Base-by-base conservation (phyloP, 306 rosid genomes). In the Ceratonia siliqua region DNA sequence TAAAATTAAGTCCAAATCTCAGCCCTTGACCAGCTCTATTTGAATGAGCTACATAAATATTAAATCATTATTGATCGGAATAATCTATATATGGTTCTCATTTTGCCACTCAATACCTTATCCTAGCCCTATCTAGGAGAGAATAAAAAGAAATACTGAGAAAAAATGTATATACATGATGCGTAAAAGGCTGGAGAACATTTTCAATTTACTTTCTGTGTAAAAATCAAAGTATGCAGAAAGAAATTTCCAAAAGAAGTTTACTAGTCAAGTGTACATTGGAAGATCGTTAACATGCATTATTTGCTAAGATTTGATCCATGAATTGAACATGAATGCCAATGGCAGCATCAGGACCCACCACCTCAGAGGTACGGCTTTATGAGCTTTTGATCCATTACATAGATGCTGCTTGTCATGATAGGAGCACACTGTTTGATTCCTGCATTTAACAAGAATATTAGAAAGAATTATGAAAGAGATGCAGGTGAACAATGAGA, bases 381-480 rank as follows among this genome's bases (percentile, higher is more conserved):
- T 61, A 6, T 75, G 57, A 32, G 76, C 79, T 38, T 61, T 75
- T 42, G 88, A 77, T 78, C 42, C 38, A 52, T 63, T 83, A 64
- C 92, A 90, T 32, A 5, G 74, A 56, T 56, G 75, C 78, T 80
- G 70, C 36, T 82, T 82, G 48, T 80, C 86, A 6, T 85, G 79
- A 43, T 76, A 80, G 25, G 86, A 79, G 75, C 88, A 86, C 30
- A 80, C 79, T 8, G 89, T 86, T 61, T 86, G 89, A 48, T 88
- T 88, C 86, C 90, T 90, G 42, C 33, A 79, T 35, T 49, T 75
- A 52, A 24, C 64, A 68, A 61, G 20, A 74, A 62, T 12, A 74
- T 54, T 3, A 46, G 35, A 50, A 42, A 59, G 22, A 68, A 21
- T 36, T n/a, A 73, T 63, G 32, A 28, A 14, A 69, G 62, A 20